Evolutionary conservation across 2,329 filamentous ascomycete genomes (phyloP), one percentile per base, ranked within the genome.

Genomic region (Coniochaeta hoffmannii): DNA sequence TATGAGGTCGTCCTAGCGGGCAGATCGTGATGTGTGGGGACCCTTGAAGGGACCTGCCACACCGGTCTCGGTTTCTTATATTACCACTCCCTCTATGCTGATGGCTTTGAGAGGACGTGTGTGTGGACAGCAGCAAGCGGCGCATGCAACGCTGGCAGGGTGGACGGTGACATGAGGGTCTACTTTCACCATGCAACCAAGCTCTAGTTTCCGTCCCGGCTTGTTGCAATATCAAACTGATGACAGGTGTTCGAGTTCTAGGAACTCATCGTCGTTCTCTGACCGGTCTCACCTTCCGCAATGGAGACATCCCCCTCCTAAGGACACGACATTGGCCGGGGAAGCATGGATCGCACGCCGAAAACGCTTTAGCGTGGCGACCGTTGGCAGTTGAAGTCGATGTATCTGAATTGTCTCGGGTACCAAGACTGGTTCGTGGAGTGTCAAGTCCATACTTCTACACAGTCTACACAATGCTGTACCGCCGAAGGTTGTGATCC

Each of bases 11-110:
- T n/a, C n/a, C n/a, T n/a, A 12, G 28, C 11, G 22, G 49, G 49
- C n/a, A 50, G 28, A 50, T 50, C 49, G 32, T 34, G 12, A 46
- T 50, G 28, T 50, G 49, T 50, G 49, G 49, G 15, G 49, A 50
- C 49, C 49, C 49, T 28, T 50, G 49, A 50, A 50, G 41, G 41
- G 22, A 46, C 41, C 41, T 46, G 41, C 41, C 41, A 26, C 22
- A 46, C 41, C 41, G 41, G 41, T 46, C 24, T 46, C 41, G 41
- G 15, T n/a, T n/a, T n/a, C 22, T 26, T 46, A 46, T 46, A 46
- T 28, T 46, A 28, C 26, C 41, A 46, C 41, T 46, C 41, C n/a
- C 24, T n/a, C 22, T n/a, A 46, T 22, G 22, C 14, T 5, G 12
- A 46, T 24, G 24, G 5, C 22, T 15, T 46, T 28, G 19, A 28